A percentile compares a stretch with the other conserved stretches of the same genome.
These are phyloP conservation scores for Calonectria pseudoturangicola DNA, from an alignment of 2,329 filamentous ascomycete species.

Conservation along the genomic window DNA sequence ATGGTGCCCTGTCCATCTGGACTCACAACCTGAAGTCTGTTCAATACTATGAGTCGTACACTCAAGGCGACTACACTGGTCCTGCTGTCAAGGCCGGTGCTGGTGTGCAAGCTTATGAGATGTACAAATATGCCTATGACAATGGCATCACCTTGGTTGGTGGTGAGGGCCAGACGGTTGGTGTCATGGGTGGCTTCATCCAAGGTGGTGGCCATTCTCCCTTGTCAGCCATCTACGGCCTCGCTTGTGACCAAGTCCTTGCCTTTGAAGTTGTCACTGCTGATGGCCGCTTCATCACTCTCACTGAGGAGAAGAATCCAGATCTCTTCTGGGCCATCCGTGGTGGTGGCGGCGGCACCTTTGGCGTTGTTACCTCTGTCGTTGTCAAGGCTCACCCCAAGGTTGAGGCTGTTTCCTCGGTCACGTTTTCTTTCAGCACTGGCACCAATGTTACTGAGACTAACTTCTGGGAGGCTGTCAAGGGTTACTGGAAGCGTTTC, in stretches of 20 bases:
- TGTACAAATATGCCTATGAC: conserved; percentile 65
- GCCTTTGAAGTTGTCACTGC: conserved; percentile 73
- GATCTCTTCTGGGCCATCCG: conserved; percentile 78
- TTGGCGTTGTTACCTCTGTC: conserved; percentile 65
- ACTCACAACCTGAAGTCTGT: conserved; percentile 64
- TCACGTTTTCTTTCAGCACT: conserved; percentile 53
- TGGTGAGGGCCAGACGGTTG: conserved; percentile 73
- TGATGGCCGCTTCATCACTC: conserved; percentile 67
- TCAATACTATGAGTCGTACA: conserved; percentile 63
- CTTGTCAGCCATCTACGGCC: conserved; percentile 70
- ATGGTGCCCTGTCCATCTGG: conserved; percentile 62
- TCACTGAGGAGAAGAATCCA: conserved; percentile 62
- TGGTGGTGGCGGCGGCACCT: conserved; percentile 72
- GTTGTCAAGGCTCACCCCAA: conserved; percentile 59
- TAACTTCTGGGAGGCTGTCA: conserved; percentile 56
- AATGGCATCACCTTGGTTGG: conserved; percentile 70
- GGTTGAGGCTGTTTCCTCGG: conserved; percentile 56
- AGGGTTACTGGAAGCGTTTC: conserved; percentile 50
- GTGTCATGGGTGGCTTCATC: conserved; percentile 75
- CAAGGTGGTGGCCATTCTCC: conserved; percentile 76
- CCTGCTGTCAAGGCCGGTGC: conserved; percentile 71
- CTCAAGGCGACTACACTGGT: conserved; percentile 66
- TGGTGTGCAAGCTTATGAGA: conserved; percentile 70
- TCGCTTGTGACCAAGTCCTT: conserved; percentile 76
- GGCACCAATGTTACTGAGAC: conserved; percentile 47